Evolutionary conservation across 257 asterid genomes (phyloP), one percentile per base, ranked within the genome.

Genomic region (Cinchona pubescens): DNA sequence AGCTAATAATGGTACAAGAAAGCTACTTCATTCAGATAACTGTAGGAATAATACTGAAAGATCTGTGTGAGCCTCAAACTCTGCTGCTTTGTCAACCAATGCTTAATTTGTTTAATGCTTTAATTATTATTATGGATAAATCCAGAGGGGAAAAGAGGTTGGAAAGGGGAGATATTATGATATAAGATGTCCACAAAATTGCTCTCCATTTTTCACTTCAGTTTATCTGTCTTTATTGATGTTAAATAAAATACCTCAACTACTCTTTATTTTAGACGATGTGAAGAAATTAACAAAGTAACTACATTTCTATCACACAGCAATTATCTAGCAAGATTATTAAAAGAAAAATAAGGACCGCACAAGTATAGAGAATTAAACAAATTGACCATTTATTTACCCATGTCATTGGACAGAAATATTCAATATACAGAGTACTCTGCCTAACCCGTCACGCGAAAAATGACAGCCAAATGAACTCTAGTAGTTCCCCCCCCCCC

Each of bases 371-470:
- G 13, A 27, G 13, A 34, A 59, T 59, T 59, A 32, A 59, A 45
- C 43, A 27, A 32, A 60, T 71, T 30, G 45, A 49, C 55, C 32
- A 55, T 14, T 7, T 16, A 23, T 35, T 70, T 53, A 71, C 15
- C 32, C 37, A 30, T 32, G 23, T 34, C 51, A 67, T 7, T 23
- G 73, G 9, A 55, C 19, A 35, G 45, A 75, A n/a, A 61, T 16
- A 53, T 38, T 32, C 67, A 45, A 67, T 75, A 53, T 75, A 75
- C 79, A 66, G 1, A 37, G 8, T 27, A 75, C 18, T 38, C 55
- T 49, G 73, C 65, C 27, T 46, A 27, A 10, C n/a, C 23, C 29
- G 9, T 63, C 68, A n/a, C 11, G 32, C 14, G n/a, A 66, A 46
- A 74, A 15, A 53, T 74, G 64, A 16, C 30, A 19, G 14, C 7